Conservation (phyloP, 2,329 filamentous ascomycete genomes). For the Colletotrichum eleusines region DNA sequence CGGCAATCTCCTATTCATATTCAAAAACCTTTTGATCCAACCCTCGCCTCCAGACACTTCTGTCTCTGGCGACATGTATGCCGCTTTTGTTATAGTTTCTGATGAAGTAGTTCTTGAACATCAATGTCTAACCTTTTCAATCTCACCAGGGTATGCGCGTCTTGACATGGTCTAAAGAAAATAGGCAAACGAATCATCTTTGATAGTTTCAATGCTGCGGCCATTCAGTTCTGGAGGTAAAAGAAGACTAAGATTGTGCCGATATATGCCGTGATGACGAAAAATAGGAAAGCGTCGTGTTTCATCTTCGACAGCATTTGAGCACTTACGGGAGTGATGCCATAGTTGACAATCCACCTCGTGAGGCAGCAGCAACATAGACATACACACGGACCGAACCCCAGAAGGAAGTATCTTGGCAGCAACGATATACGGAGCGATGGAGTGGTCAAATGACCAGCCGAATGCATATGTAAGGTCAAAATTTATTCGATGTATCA, state of each 20-base stretch:
- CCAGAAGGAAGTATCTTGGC: slow-evolving; percentile 49
- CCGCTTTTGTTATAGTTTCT: slow-evolving; percentile 2
- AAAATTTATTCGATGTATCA: slow-evolving; percentile 45
- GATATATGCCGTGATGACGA: slow-evolving; percentile 30
- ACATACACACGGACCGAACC: slow-evolving; percentile 48
- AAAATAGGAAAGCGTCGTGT: slow-evolving; percentile 41
- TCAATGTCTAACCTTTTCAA: slow-evolving; percentile 33
- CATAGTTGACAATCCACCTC: slow-evolving; percentile 51
- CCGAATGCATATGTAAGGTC: slow-evolving; percentile 49
- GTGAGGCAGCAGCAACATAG: slow-evolving; percentile 44
- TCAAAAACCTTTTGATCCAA: too few relatives aligned
- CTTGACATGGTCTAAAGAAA: slow-evolving; percentile 56
- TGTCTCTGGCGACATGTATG: too few relatives aligned
- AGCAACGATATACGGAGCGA: slow-evolving; percentile 44
- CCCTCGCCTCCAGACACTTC: too few relatives aligned
- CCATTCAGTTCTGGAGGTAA: slow-evolving; percentile 63
- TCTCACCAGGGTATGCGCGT: slow-evolving; percentile 65
- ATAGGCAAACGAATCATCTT: slow-evolving; percentile 59
- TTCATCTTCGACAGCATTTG: slow-evolving; percentile 42
- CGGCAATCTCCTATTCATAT: background rate
- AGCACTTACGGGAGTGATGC: slow-evolving; percentile 48
- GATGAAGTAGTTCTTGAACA: slow-evolving; percentile 16
- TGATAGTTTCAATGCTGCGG: slow-evolving; percentile 62
- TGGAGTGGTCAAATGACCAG: slow-evolving; percentile 45
- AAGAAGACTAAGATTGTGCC: slow-evolving; percentile 57